These are phyloP conservation scores for Erysimum cheiri DNA, from an alignment of 441 rosid species.

Conservation along the genomic window DNA sequence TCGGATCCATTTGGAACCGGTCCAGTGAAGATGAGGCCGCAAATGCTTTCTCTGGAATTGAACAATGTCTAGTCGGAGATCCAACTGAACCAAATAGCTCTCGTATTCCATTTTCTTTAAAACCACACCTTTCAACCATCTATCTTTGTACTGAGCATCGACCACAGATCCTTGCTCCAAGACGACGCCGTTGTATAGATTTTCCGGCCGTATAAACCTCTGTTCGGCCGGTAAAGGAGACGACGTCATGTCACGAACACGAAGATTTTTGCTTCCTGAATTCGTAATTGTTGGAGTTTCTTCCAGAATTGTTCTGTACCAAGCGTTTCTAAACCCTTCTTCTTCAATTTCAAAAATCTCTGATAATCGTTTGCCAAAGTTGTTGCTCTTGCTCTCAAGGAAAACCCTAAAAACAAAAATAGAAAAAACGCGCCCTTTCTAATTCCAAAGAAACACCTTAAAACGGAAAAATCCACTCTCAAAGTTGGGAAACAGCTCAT, in stretches of 20 bases:
- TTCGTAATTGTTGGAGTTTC: conserved; percentile 46
- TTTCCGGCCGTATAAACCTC: conserved; percentile 40
- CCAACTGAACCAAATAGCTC: conserved; percentile 49
- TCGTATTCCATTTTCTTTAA: conserved; percentile 41
- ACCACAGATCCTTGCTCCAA: conserved; percentile 51
- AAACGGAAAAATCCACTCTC: not conserved
- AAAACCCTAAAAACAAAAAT: not conserved
- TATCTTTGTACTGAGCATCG: conserved; percentile 50
- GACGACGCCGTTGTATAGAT: conserved; percentile 6
- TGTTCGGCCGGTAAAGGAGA: conserved; percentile 45
- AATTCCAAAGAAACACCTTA: too few relatives aligned
- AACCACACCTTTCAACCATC: conserved; percentile 59
- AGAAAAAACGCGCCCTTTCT: not conserved
- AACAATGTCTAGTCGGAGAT: conserved; percentile 48
- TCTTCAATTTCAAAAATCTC: conserved; percentile 1
- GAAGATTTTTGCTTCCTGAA: conserved; percentile 43
- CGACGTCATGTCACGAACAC: conserved; percentile 37
- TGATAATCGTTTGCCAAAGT: too few relatives aligned
- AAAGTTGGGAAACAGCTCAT: not conserved
- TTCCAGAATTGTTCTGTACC: conserved; percentile 47
- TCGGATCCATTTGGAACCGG: conserved; percentile 48
- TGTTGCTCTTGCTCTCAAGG: not conserved
- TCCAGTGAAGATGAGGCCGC: conserved; percentile 51
- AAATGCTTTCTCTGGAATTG: conserved; percentile 46
- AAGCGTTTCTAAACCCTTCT: conserved; percentile 52